Evolutionary conservation across 2,329 filamentous ascomycete genomes (phyloP).

Genomic region (Paecilomyces sp.): DNA sequence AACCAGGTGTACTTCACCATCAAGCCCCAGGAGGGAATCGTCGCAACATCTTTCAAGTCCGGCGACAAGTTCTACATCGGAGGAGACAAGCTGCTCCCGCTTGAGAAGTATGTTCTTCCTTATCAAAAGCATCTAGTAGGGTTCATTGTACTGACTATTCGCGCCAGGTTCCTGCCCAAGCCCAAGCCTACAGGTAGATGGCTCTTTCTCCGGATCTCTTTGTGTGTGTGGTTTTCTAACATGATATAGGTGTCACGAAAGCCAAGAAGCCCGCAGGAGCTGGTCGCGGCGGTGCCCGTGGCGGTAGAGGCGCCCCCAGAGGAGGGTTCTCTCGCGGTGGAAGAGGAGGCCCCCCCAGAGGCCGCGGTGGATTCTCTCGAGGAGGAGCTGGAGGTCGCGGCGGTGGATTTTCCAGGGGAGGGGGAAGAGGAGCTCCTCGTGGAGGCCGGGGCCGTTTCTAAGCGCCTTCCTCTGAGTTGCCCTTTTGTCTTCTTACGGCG

Average conservation of each 20-base stretch:
- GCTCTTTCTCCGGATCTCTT: conserved; percentile 1
- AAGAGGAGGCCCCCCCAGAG: conserved; percentile 46
- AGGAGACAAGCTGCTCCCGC: conserved; percentile 84
- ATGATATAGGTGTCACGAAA: conserved; percentile 55
- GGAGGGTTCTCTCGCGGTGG: conserved; percentile 33
- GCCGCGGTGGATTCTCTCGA: conserved; percentile 23
- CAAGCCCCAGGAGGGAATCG: conserved; percentile 93
- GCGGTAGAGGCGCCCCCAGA: conserved; percentile 38
- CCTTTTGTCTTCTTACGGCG: conserved; percentile 36
- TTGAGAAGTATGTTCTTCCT: conserved; percentile 60
- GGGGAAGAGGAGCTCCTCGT: conserved; percentile 22
- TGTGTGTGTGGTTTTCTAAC: conserved; percentile 10
- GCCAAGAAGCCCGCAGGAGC: conserved; percentile 63
- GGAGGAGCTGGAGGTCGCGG: conserved; percentile 44
- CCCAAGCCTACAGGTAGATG: conserved; percentile 61
- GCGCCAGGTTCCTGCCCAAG: conserved; percentile 73
- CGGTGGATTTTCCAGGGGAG: conserved; percentile 25
- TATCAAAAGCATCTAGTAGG: background rate
- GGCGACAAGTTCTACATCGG: conserved; percentile 98
- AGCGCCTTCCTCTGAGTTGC: conserved; percentile 8
- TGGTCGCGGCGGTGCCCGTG: conserved; percentile 39
- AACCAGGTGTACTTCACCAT: conserved; percentile 99
- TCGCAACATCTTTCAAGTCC: conserved; percentile 86
- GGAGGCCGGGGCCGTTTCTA: conserved; percentile 24
- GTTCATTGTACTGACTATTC: conserved; percentile 1